These are phyloP conservation scores for Helotiales sp. DNA, from an alignment of 2,329 filamentous ascomycete species.

Conservation along the genomic window DNA sequence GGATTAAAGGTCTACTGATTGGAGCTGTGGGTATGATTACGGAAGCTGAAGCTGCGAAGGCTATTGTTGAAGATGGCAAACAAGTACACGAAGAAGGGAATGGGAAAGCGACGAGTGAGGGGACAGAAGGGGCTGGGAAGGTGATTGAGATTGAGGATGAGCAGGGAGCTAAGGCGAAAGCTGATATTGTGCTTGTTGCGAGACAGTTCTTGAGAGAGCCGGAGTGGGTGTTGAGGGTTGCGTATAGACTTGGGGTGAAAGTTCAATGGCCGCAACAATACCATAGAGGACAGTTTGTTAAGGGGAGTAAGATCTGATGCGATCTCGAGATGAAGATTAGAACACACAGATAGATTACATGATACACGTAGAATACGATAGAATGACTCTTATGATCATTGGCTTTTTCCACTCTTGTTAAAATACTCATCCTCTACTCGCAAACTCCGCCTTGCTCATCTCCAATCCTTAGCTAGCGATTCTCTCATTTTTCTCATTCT, in stretches of 20 bases:
- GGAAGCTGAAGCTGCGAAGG: constrained; percentile 65
- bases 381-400: not conserved
- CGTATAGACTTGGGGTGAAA: constrained; percentile 68
- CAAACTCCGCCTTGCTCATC: too few species aligned
- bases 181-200: constrained; percentile 71
- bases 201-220: constrained; percentile 82
- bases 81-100: not conserved
- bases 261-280: constrained; percentile 61
- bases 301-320: constrained; percentile 29
- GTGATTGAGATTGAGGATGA: constrained; percentile 12
- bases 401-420: not conserved
- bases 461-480: too few species aligned
- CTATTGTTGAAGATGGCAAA: constrained; percentile 30
- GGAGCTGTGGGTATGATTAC: constrained; percentile 75
- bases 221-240: constrained; percentile 71
- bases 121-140: not conserved
- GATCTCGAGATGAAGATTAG: too few species aligned
- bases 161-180: constrained; percentile 29
- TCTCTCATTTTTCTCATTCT: too few species aligned
- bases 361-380: too few species aligned
- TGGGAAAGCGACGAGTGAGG: constrained; percentile 8
- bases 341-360: too few species aligned
- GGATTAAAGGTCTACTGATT: constrained; percentile 59
- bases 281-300: constrained; percentile 24
- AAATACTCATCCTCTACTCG: not conserved